phyloP scores from a whole-genome alignment of 805 yeast genomes.

The Zygosaccharomyces rouxii region DNA sequence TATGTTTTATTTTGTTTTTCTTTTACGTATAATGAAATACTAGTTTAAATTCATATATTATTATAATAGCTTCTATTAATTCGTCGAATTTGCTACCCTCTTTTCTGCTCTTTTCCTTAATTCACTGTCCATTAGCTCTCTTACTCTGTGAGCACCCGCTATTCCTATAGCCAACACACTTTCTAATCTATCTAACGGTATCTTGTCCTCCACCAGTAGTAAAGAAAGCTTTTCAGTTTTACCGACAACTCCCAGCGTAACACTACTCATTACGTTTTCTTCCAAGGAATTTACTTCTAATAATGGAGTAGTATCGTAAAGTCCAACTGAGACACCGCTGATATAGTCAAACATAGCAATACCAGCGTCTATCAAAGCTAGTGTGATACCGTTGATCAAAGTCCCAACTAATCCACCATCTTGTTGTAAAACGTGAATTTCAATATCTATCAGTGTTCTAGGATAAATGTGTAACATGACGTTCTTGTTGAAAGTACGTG shows the following conservation, averaged over 20 bases:
- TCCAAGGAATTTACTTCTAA: conserved; percentile 80
- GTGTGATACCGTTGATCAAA: conserved; percentile 77
- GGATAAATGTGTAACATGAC: conserved; percentile 73
- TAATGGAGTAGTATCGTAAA: conserved; percentile 71
- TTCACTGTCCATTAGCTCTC: conserved; percentile 81
- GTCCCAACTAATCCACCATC: conserved; percentile 86
- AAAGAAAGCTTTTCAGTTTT: conserved; percentile 72
- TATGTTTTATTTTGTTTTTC: not conserved
- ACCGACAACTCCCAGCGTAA: conserved; percentile 84
- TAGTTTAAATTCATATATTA: not conserved
- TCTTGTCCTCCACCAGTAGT: conserved; percentile 72
- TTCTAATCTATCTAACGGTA: conserved; percentile 79
- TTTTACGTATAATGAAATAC: not conserved
- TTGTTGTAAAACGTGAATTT: conserved; percentile 73
- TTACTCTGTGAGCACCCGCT: conserved; percentile 78
- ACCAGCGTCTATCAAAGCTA: conserved; percentile 93
- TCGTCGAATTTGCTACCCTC: conserved; percentile 42
- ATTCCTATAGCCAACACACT: conserved; percentile 74
- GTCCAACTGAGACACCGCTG: conserved; percentile 73
- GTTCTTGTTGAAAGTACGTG: conserved; percentile 69
- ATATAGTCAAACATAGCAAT: conserved; percentile 90
- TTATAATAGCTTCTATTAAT: not conserved
- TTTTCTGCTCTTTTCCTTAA: conserved; percentile 71
- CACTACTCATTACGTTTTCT: conserved; percentile 73
- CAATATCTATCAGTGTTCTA: conserved; percentile 72